phyloP scores from a whole-genome alignment of 306 rosid genomes.

The Trifolium pratense region DNA sequence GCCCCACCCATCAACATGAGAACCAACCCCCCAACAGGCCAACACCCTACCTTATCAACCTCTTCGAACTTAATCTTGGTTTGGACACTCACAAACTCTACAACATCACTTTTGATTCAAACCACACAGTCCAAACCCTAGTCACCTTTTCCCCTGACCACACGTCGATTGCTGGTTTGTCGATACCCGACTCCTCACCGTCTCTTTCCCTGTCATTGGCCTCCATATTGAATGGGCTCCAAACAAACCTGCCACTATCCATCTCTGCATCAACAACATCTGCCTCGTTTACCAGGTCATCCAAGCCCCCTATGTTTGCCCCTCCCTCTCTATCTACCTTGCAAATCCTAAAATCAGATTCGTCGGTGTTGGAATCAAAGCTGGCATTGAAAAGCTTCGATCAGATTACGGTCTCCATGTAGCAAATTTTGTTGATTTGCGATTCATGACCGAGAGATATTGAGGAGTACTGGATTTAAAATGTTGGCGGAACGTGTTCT shows the following conservation, averaged over 20 bases:
- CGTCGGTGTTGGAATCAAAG: constrained; percentile 37
- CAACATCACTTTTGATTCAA: not conserved
- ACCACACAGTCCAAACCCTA: not conserved
- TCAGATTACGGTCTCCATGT: constrained; percentile 8
- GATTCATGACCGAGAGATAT: not conserved
- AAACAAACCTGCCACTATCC: not conserved
- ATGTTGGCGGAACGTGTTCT: not conserved
- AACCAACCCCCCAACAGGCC: not conserved
- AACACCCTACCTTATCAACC: not conserved
- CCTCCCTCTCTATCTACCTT: constrained; percentile 9
- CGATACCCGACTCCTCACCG: not conserved
- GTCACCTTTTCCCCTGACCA: not conserved
- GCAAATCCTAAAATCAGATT: not conserved
- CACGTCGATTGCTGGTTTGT: not conserved
- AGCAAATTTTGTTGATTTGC: constrained; percentile 7
- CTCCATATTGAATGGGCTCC: not conserved
- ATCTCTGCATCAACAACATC: not conserved
- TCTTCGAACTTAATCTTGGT: not conserved
- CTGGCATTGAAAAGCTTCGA: constrained; percentile 25
- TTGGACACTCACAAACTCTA: not conserved
- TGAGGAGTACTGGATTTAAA: not conserved
- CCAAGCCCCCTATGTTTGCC: constrained; percentile 15
- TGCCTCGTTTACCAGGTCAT: not conserved
- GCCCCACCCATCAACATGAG: not conserved
- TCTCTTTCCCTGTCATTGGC: not conserved